Evolutionary conservation across 371 early-diverging fungal species (phyloP).

Genomic region (Mortierella sp.): DNA sequence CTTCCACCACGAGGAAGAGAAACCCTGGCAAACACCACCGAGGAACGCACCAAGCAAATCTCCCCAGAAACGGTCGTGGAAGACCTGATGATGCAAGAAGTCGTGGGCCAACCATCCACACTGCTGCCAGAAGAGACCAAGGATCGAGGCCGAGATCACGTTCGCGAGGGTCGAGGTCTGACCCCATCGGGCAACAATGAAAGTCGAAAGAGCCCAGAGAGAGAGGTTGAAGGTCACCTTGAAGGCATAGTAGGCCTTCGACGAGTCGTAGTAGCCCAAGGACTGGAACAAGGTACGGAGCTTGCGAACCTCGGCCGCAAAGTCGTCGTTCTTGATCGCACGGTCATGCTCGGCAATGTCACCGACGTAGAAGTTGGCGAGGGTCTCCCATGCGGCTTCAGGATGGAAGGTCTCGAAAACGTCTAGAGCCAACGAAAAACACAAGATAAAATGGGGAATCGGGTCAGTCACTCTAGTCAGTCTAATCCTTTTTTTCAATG

Average conservation of each 20-base stretch:
- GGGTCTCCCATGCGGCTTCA: constrained; percentile 71
- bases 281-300: constrained; percentile 67
- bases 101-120: constrained; percentile 93
- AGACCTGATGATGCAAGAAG: constrained; percentile 88
- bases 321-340: constrained; percentile 49
- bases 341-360: constrained; percentile 68
- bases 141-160: constrained; percentile 65
- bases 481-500: too few relatives aligned
- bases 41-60: constrained; percentile 75
- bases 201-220: constrained; percentile 64
- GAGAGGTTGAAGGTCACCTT: constrained; percentile 71
- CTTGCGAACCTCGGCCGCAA: constrained; percentile 69
- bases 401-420: constrained; percentile 91
- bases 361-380: constrained; percentile 85
- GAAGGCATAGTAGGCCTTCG: constrained; percentile 74
- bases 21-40: constrained; percentile 86
- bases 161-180: constrained; percentile 58
- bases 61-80: constrained; percentile 74
- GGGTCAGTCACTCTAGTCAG: too few relatives aligned
- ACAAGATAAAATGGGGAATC: too few relatives aligned
- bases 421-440: constrained; percentile 69
- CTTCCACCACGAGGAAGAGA: constrained; percentile 87
- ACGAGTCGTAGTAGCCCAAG: constrained; percentile 77
- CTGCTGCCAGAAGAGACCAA: constrained; percentile 90
- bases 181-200: constrained; percentile 65